Evolutionary conservation across 1,284 basidiomycete species (phyloP).

Genomic region (Albatrellus sp.): DNA sequence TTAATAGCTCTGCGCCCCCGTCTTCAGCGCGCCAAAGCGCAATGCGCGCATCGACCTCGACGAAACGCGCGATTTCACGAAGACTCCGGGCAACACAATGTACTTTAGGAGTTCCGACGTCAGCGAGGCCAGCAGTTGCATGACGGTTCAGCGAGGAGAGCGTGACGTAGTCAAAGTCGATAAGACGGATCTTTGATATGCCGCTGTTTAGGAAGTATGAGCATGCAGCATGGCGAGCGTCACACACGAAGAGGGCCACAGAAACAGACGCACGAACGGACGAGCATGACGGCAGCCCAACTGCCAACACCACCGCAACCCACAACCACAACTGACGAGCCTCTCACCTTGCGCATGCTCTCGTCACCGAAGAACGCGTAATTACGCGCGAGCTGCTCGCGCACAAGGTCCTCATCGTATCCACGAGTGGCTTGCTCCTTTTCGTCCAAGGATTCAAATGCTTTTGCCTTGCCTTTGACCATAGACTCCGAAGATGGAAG

Average conservation of each 20-base stretch:
- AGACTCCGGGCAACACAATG: slow-evolving; percentile 64
- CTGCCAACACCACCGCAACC: slow-evolving; percentile 96
- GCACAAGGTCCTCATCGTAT: slow-evolving; percentile 69
- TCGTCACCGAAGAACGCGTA: slow-evolving; percentile 93
- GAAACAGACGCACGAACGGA: slow-evolving; percentile 54
- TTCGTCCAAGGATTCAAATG: slow-evolving; percentile 4
- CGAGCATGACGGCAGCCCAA: slow-evolving; percentile 92
- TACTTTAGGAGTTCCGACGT: slow-evolving; percentile 96
- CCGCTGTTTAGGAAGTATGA: slow-evolving; percentile 32
- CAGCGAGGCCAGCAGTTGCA: slow-evolving; percentile 81
- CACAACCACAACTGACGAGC: slow-evolving; percentile 74
- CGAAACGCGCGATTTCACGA: slow-evolving; percentile 58
- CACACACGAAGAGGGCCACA: not conserved
- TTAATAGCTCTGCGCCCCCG: slow-evolving; percentile 50
- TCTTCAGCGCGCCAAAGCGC: slow-evolving; percentile 78
- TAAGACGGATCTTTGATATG: slow-evolving; percentile 57
- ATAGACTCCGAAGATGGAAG: not conserved
- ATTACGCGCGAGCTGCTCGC: slow-evolving; percentile 86
- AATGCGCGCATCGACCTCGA: slow-evolving; percentile 70
- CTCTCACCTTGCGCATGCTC: slow-evolving; percentile 71
- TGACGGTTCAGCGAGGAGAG: slow-evolving; percentile 90
- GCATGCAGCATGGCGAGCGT: not conserved
- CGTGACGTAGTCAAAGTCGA: slow-evolving; percentile 91
- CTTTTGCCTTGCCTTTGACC: not conserved
- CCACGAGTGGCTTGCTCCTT: slow-evolving; percentile 6